phyloP scores from a whole-genome alignment of 108 stramenopile genomes.

The Pseudonitzschia multiseries region DNA sequence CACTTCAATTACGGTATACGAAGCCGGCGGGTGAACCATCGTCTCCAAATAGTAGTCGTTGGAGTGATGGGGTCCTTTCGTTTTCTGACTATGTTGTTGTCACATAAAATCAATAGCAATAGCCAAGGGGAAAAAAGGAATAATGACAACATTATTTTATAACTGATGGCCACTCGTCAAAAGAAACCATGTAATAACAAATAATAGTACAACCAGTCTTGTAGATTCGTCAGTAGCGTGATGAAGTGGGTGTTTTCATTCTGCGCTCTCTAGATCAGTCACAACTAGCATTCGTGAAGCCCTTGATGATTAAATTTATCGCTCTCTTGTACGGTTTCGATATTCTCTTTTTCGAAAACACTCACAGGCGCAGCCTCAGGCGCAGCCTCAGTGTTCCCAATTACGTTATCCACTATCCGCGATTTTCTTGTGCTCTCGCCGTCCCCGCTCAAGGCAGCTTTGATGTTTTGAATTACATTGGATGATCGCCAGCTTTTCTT shows the following conservation, averaged over 20 bases:
- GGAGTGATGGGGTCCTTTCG: constrained; percentile 63
- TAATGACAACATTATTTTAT: too few species aligned
- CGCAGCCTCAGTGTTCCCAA: not conserved
- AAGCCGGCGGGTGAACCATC: constrained; percentile 58
- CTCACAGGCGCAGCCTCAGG: too few species aligned
- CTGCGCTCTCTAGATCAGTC: not conserved
- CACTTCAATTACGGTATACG: constrained; percentile 70
- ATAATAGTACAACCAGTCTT: too few species aligned
- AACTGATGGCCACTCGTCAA: too few species aligned
- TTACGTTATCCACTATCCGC: not conserved
- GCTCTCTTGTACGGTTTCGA: not conserved
- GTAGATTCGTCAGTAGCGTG: too few species aligned
- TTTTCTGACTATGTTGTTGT: constrained; percentile 68
- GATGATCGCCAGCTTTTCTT: not conserved
- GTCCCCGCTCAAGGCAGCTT: constrained; percentile 22
- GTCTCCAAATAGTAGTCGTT: constrained; percentile 22
- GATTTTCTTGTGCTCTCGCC: not conserved
- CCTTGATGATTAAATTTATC: not conserved
- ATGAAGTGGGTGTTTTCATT: too few species aligned
- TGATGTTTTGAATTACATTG: constrained; percentile 25
- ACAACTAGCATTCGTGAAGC: constrained; percentile 6
- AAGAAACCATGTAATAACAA: too few species aligned
- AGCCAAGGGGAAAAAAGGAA: too few species aligned
- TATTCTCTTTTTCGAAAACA: too few species aligned
- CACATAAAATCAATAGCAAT: not conserved